Evolutionary conservation across 163 green algal genomes (phyloP), one percentile per base, ranked within the genome.

Genomic region (Smithsoniella earleae): DNA sequence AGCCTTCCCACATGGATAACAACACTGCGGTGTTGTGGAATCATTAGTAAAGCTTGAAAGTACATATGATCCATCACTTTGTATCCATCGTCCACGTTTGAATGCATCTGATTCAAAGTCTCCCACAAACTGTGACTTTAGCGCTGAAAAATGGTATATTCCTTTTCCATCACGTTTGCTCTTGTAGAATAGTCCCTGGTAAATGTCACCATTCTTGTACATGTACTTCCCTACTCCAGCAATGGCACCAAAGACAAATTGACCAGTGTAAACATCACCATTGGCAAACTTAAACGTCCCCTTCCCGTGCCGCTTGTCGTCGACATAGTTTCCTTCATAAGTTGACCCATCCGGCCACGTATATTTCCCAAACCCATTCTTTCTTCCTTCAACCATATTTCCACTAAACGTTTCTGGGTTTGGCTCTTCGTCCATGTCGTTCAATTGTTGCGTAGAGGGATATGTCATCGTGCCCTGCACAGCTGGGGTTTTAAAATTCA

Each of bases 121-220:
- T 43, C 58, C 58, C 6, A 69, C 25, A 31, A 69, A 69, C 58
- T 69, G 58, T 20, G 30, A 69, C 25, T 69, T 30, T 8, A 38
- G 22, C 58, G 38, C 22, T 37, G 1, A 30, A 69, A 69, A 78
- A 66, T 89, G 77, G 66, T 86, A 88, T 37, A 76, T 82, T 8
- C 85, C 85, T 16, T 76, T 62, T 34, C 85, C 85, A 38, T 85
- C 64, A 25, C 81, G 79, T 52, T 79, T 82, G 66, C 84, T 82
- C 1, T 75, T 74, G 31, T 77, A 52, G 66, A 86, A 89, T 33
- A 40, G 46, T 36, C 85, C 85, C 36, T 79, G 62, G 69, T 88
- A 90, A 2, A 87, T 78, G 75, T 85, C 79, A 1, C 84, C 79
- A 66, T 66, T 86, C 25, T 73, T 44, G 73, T 89, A 89, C 10